Evolutionary conservation across 306 rosid species (phyloP), one percentile per base, ranked within the genome.

Genomic region (Vicia villosa): DNA sequence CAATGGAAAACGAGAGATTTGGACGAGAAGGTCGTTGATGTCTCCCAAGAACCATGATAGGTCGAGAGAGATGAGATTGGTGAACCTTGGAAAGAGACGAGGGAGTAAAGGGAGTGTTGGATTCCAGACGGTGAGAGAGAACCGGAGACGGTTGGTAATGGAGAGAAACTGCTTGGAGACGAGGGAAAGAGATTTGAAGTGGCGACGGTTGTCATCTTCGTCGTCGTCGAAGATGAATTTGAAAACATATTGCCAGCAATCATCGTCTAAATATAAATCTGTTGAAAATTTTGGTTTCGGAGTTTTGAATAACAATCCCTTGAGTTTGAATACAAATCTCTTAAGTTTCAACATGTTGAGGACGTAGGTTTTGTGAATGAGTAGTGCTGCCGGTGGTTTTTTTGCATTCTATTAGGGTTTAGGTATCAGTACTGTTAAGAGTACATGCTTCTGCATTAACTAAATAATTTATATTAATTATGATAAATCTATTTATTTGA

Each of bases 141-240:
- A 15, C n/a, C 80, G 10, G 80, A 74, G 46, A 81, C 16, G 16
- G 15, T 42, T 5, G 16, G 16, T 42, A n/a, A 42, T 42, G 16
- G 47, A 42, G 6, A 13, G 84, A 78, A 90, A 84, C 15, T 70
- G 85, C 63, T 68, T 84, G 77, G 81, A 79, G 68, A 84, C 86
- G 13, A 77, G 62, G 15, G 96, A 90, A 15, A 87, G 80, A 1
- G 84, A 3, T 1, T 77, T 74, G 0, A 74, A 66, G 72, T 70
- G 45, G 47, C 40, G 76, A 9, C 5, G 17, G 40, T 77, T 63
- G 41, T 42, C 1, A 10, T 40, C n/a, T 2, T 40, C 4, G 45
- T 40, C 45, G 0, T 13, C 16, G 6, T 4, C 1, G 16, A 41
- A 0, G 15, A 42, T 42, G 16, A 42, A 42, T 42, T 13, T 42